Evolutionary conservation across 129 eudicot species (phyloP).

Genomic region (Solidago caesia): DNA sequence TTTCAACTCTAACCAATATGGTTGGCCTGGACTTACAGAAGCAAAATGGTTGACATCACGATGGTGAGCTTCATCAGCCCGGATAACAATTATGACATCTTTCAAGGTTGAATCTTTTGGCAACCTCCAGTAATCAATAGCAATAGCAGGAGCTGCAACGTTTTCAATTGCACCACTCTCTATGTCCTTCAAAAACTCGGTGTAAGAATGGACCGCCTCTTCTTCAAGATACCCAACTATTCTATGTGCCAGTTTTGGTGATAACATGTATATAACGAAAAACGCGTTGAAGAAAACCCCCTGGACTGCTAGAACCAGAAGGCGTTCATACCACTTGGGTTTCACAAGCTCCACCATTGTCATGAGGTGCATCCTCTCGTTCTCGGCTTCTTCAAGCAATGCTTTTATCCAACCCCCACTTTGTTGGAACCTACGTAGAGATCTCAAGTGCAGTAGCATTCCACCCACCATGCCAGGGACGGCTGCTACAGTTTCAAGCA

Average conservation of each 20-base stretch:
- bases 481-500: slow-evolving; percentile 97
- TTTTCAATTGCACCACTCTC: slow-evolving; percentile 79
- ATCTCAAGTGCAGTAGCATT: slow-evolving; percentile 85
- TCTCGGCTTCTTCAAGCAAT: slow-evolving; percentile 96
- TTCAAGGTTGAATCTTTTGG: slow-evolving; percentile 82
- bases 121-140: slow-evolving; percentile 93
- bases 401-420: slow-evolving; percentile 99
- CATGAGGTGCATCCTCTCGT: slow-evolving; percentile 97
- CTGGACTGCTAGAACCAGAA: slow-evolving; percentile 85
- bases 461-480: slow-evolving; percentile 99
- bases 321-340: slow-evolving; percentile 92
- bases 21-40: slow-evolving; percentile 58
- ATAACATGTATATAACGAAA: slow-evolving; percentile 64
- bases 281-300: slow-evolving; percentile 87
- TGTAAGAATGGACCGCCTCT: slow-evolving; percentile 93
- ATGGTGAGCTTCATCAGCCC: slow-evolving; percentile 99
- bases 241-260: slow-evolving; percentile 94
- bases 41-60: slow-evolving; percentile 99
- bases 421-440: slow-evolving; percentile 83
- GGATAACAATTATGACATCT: slow-evolving; percentile 85
- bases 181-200: slow-evolving; percentile 84
- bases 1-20: neutral
- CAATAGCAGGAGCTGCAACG: slow-evolving; percentile 92
- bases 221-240: slow-evolving; percentile 94
- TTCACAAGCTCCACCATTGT: slow-evolving; percentile 98